phyloP scores from a whole-genome alignment of 176 grass and related monocot species.

The Eragrostis nindensis region DNA sequence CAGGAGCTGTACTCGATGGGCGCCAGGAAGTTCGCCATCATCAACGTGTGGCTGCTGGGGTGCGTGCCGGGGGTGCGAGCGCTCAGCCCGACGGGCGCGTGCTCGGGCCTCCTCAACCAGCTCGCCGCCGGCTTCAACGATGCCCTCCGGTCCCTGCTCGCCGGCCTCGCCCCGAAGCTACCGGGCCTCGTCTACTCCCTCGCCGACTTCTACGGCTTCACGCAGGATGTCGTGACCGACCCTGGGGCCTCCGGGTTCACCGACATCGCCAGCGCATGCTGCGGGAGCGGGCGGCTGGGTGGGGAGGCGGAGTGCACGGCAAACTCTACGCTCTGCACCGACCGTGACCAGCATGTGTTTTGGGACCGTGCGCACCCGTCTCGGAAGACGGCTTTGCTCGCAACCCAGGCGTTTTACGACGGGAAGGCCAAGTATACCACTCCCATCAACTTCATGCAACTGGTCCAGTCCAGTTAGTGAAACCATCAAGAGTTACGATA shows the following conservation, averaged over 20 bases:
- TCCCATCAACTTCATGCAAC: constrained; percentile 6
- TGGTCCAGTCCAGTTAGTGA: constrained; percentile 5
- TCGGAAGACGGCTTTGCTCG: background rate
- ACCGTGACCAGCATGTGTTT: constrained; percentile 21
- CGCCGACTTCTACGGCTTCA: constrained; percentile 22
- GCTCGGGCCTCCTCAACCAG: constrained; percentile 16
- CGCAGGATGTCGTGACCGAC: background rate
- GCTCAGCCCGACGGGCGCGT: constrained; percentile 13
- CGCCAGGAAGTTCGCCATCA: constrained; percentile 42
- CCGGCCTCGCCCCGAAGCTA: background rate
- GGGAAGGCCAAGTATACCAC: constrained; percentile 2
- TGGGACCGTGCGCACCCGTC: constrained; percentile 48
- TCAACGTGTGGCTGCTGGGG: constrained; percentile 35
- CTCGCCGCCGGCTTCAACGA: constrained; percentile 27
- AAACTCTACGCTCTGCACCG: background rate
- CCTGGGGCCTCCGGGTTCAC: background rate
- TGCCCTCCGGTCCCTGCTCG: background rate
- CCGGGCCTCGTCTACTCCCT: constrained; percentile 36
- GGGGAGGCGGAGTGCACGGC: background rate
- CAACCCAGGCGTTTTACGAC: background rate
- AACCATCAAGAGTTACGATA: background rate
- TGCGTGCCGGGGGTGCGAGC: constrained; percentile 21
- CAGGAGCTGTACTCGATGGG: constrained; percentile 40
- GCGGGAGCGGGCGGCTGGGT: constrained; percentile 5
- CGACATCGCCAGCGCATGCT: constrained; percentile 12